Percentiles rank a stretch among this genome's conserved stretches.
Evolutionary conservation across 179 eudicot genomes (phyloP).

Genomic region (Beta macrorhiza): DNA sequence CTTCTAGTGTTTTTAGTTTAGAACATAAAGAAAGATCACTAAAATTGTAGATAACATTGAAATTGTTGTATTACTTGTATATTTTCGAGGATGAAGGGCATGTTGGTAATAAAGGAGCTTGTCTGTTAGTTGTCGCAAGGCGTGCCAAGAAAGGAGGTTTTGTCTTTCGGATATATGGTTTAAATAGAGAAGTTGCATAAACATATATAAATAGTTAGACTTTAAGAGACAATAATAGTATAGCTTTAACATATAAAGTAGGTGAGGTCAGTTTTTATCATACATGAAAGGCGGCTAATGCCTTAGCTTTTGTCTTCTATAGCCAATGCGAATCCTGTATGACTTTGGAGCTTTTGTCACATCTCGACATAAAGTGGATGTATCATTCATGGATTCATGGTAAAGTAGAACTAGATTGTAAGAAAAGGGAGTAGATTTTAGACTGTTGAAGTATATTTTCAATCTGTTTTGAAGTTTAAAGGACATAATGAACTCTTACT

Average conservation of each 20-base stretch:
- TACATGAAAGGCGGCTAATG: constrained; percentile 41
- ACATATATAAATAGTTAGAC: constrained; percentile 1
- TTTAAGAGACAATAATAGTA: neutral
- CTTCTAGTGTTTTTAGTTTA: no score
- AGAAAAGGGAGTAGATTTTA: no score
- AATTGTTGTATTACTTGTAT: no score
- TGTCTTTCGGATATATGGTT: constrained; percentile 17
- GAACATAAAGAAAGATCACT: neutral
- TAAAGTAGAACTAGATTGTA: no score
- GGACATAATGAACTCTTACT: no score
- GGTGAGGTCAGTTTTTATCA: constrained; percentile 27
- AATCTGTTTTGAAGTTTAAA: no score
- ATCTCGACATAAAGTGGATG: neutral
- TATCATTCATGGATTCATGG: no score
- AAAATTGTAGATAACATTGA: no score
- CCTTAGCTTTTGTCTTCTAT: constrained; percentile 24
- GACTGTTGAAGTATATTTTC: no score
- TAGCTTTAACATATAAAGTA: neutral
- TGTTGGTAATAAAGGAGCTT: constrained; percentile 17
- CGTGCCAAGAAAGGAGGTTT: constrained; percentile 32
- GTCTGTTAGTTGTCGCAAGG: constrained; percentile 47
- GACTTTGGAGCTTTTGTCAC: neutral
- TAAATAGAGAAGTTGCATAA: neutral
- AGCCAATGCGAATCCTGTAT: neutral
- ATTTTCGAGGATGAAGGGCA: constrained; percentile 1